Conservation (phyloP, 352 stramenopile genomes). For the Globisporangium polare region DNA sequence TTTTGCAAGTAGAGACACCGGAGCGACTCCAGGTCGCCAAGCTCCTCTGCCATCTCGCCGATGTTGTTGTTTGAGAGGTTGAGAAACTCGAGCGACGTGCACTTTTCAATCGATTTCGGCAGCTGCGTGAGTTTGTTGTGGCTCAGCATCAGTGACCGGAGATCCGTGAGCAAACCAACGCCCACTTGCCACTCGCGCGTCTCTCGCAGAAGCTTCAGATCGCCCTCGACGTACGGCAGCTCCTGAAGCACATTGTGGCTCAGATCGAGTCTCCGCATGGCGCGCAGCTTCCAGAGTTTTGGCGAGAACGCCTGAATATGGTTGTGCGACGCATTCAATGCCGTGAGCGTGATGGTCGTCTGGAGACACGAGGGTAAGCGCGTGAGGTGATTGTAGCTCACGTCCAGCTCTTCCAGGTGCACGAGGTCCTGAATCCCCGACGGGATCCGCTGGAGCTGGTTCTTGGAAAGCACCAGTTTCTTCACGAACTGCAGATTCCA, state of each 20-base stretch:
- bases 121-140: constrained; percentile 47
- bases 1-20: constrained; percentile 32
- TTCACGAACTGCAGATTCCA: constrained; percentile 60
- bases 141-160: constrained; percentile 42
- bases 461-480: constrained; percentile 40
- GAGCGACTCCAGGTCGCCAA: constrained; percentile 36
- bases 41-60: constrained; percentile 27
- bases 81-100: constrained; percentile 30
- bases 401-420: constrained; percentile 45
- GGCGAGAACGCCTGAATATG: constrained; percentile 55
- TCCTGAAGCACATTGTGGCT: constrained; percentile 48
- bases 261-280: constrained; percentile 43
- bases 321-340: constrained; percentile 54
- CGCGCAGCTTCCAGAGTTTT: constrained; percentile 59
- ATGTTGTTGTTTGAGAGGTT: constrained; percentile 58
- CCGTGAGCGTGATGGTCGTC: constrained; percentile 42
- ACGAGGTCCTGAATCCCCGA: constrained; percentile 70
- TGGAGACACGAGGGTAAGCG: constrained; percentile 63
- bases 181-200: constrained; percentile 72
- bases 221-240: constrained; percentile 60
- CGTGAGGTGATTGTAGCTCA: constrained; percentile 56
- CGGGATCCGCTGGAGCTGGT: constrained; percentile 54
- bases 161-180: constrained; percentile 35
- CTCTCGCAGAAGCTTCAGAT: constrained; percentile 65
- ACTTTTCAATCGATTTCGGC: constrained; percentile 52